Conservation (phyloP, 2,329 filamentous ascomycete species). For the Ampelomyces quisqualis region DNA sequence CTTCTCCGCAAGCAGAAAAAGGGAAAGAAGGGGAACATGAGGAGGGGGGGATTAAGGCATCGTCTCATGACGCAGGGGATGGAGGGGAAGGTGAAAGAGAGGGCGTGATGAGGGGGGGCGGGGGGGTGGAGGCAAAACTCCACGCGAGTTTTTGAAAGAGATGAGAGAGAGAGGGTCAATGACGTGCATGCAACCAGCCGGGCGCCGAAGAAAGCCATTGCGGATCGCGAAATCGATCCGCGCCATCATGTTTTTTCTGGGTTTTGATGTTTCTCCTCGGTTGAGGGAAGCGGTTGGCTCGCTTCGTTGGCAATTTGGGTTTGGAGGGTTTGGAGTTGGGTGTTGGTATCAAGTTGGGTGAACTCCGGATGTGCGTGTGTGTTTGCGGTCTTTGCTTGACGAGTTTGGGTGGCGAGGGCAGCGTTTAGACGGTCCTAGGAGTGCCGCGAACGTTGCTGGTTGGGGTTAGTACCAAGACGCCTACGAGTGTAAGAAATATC, state of each 20-base stretch:
- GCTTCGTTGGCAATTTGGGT: slow-evolving; percentile 25
- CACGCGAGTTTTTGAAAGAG: slow-evolving; percentile 15
- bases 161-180: slow-evolving; percentile 16
- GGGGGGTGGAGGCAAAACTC: no score
- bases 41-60: slow-evolving; percentile 2
- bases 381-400: slow-evolving; percentile 20
- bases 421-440: slow-evolving; percentile 31
- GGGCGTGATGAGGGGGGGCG: slow-evolving; percentile 30
- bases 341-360: slow-evolving; percentile 8
- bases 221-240: slow-evolving; percentile 36
- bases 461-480: slow-evolving; percentile 13
- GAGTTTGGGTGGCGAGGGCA: slow-evolving; percentile 13
- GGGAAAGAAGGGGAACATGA: slow-evolving; percentile 11
- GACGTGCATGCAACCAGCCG: slow-evolving; percentile 26
- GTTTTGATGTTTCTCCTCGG: slow-evolving; percentile 30
- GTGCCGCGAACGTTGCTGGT: slow-evolving; percentile 25
- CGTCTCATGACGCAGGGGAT: no score
- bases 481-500: slow-evolving; percentile 15
- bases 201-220: slow-evolving; percentile 29
- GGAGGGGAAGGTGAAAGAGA: slow-evolving; percentile 8
- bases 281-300: slow-evolving; percentile 16
- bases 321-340: slow-evolving; percentile 12
- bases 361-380: slow-evolving; percentile 20
- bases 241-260: slow-evolving; percentile 33
- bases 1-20: slow-evolving; percentile 32